Percentiles rank a stretch among this genome's conserved stretches.
Conservation (phyloP, 1,284 basidiomycete species). For the Retiboletus flavoniger region DNA sequence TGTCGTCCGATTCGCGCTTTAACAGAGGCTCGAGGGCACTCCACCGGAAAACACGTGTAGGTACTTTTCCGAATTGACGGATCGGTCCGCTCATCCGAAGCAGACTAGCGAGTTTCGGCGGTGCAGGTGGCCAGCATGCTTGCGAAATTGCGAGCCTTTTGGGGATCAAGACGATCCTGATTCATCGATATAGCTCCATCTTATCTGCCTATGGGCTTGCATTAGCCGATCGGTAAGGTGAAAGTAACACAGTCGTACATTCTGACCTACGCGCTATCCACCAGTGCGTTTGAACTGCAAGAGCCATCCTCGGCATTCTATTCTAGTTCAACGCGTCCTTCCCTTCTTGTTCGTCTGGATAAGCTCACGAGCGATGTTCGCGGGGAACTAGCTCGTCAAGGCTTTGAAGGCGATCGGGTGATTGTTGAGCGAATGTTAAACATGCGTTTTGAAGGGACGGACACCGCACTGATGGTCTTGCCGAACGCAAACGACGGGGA, state of each 20-base stretch:
- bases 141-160: conserved; percentile 71
- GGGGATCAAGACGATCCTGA: conserved; percentile 69
- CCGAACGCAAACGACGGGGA: conserved; percentile 53
- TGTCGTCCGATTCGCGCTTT: conserved; percentile 88
- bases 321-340: conserved; percentile 49
- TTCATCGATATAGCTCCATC: conserved; percentile 75
- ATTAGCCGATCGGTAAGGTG: conserved; percentile 69
- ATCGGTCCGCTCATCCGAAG: not conserved
- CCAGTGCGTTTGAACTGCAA: conserved; percentile 79
- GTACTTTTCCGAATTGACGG: conserved; percentile 1
- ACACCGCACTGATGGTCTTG: conserved; percentile 88
- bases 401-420: conserved; percentile 73
- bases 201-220: conserved; percentile 79
- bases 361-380: conserved; percentile 63
- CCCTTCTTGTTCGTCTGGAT: conserved; percentile 65
- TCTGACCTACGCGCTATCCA: conserved; percentile 1
- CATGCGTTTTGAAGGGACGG: conserved; percentile 90
- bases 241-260: not conserved
- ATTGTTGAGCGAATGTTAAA: conserved; percentile 82
- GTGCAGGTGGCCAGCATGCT: conserved; percentile 80
- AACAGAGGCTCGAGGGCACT: conserved; percentile 88
- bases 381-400: conserved; percentile 70
- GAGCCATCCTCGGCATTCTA: conserved; percentile 83
- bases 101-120: conserved; percentile 80
- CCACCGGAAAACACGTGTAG: conserved; percentile 77